phyloP scores from a whole-genome alignment of 805 yeast genomes.

The Starmerella khaoyaiensis region DNA sequence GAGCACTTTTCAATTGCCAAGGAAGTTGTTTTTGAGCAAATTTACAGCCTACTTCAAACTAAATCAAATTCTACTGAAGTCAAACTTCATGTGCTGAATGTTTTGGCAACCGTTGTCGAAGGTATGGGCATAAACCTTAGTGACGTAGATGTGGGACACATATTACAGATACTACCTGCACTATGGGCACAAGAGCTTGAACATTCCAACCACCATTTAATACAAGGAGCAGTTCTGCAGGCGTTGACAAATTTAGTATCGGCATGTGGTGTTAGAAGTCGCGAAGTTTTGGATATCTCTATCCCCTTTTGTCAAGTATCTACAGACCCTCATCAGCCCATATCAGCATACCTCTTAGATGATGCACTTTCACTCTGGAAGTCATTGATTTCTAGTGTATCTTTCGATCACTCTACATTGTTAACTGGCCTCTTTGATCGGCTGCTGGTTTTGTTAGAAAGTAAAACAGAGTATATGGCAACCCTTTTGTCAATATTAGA shows the following conservation, averaged over 20 bases:
- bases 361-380: slow-evolving; percentile 81
- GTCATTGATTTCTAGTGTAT: slow-evolving; percentile 45
- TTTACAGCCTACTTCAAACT: slow-evolving; percentile 37
- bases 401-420: slow-evolving; percentile 30
- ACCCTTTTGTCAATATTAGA: slow-evolving; percentile 26
- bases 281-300: slow-evolving; percentile 13
- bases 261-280: slow-evolving; percentile 20
- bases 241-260: slow-evolving; percentile 26
- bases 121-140: slow-evolving; percentile 23
- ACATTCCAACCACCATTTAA: slow-evolving; percentile 23
- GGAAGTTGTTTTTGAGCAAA: slow-evolving; percentile 37
- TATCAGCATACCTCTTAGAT: slow-evolving; percentile 49
- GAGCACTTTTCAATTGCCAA: slow-evolving; percentile 54
- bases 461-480: slow-evolving; percentile 40
- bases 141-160: slow-evolving; percentile 19
- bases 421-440: slow-evolving; percentile 33
- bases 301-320: slow-evolving; percentile 17
- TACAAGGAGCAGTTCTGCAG: slow-evolving; percentile 30
- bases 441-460: slow-evolving; percentile 45
- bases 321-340: slow-evolving; percentile 49
- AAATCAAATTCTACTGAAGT: slow-evolving; percentile 54
- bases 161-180: slow-evolving; percentile 43
- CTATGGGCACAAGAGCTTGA: slow-evolving; percentile 55
- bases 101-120: slow-evolving; percentile 43
- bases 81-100: slow-evolving; percentile 57